Conservation (phyloP, 768 basidiomycete species). For the Collybia nuda region DNA sequence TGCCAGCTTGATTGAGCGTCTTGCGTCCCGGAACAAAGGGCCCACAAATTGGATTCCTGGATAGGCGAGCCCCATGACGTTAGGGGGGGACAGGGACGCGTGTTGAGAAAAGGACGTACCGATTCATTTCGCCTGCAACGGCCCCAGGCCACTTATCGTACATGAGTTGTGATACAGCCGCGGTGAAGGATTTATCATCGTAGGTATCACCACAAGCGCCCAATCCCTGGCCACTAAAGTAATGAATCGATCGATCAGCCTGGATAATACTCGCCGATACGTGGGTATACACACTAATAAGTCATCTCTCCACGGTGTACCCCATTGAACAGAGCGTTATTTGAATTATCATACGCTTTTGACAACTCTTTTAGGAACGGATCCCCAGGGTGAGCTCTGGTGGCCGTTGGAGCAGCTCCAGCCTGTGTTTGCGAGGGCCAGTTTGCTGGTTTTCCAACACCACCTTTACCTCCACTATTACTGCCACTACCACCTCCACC, state of each 20-base stretch:
- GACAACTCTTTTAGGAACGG: conserved; percentile 27
- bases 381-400: conserved; percentile 20
- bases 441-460: conserved; percentile 20
- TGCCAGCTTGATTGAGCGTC: conserved; percentile 14
- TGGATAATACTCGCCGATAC: background rate
- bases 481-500: conserved; percentile 6
- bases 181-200: conserved; percentile 27
- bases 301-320: conserved; percentile 27
- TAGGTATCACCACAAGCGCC: conserved; percentile 30
- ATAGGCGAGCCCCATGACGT: background rate
- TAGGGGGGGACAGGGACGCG: background rate
- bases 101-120: conserved; percentile 11
- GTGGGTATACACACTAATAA: conserved; percentile 24
- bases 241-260: background rate
- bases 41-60: conserved; percentile 28
- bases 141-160: conserved; percentile 27
- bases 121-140: conserved; percentile 18
- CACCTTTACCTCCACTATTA: conserved; percentile 3
- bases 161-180: conserved; percentile 25
- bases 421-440: conserved; percentile 26
- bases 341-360: conserved; percentile 24
- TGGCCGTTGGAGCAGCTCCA: conserved; percentile 19
- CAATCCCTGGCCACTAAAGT: conserved; percentile 24
- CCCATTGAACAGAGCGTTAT: conserved; percentile 18
- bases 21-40: conserved; percentile 26